A percentile compares a stretch with the other conserved stretches of the same genome.
Evolutionary conservation across 176 grass and related monocot species (phyloP).

Genomic region (Oryza meyeriana): DNA sequence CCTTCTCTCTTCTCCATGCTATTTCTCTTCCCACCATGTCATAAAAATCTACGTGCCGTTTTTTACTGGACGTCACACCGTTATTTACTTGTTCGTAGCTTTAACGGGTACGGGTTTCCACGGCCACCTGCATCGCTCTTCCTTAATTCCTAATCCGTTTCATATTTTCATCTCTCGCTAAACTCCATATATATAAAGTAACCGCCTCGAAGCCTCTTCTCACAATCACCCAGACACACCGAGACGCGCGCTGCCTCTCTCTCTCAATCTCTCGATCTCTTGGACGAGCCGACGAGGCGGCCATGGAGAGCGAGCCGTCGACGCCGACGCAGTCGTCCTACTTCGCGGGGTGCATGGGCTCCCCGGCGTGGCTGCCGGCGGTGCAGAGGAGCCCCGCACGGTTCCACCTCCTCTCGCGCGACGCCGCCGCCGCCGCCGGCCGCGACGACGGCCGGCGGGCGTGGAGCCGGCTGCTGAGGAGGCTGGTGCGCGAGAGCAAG

Average conservation of each 20-base stretch:
- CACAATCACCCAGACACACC: not conserved
- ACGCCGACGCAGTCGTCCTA: slow-evolving; percentile 42
- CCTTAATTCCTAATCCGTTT: not conserved
- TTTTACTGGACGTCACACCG: too few relatives aligned
- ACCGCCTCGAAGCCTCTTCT: slow-evolving; percentile 4
- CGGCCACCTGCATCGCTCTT: not conserved
- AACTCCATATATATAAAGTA: slow-evolving; percentile 13
- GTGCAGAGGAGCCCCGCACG: slow-evolving; percentile 48
- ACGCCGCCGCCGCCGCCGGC: not conserved
- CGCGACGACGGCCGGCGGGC: slow-evolving; percentile 28
- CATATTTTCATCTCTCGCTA: not conserved
- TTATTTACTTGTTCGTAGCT: too few relatives aligned
- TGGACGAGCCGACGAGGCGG: not conserved
- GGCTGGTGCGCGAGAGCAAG: slow-evolving; percentile 64
- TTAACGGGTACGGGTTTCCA: not conserved
- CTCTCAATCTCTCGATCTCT: not conserved
- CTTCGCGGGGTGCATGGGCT: slow-evolving; percentile 64
- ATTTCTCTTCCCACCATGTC: too few relatives aligned
- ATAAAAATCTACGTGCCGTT: too few relatives aligned
- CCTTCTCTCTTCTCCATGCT: too few relatives aligned
- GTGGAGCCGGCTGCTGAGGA: slow-evolving; percentile 57
- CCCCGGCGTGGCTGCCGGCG: slow-evolving; percentile 60
- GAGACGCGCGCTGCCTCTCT: not conserved
- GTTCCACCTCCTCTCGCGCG: slow-evolving; percentile 64
- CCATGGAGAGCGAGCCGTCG: slow-evolving; percentile 60